Evolutionary conservation across 768 basidiomycete species (phyloP).

Genomic region (Nidularia pulvinata): DNA sequence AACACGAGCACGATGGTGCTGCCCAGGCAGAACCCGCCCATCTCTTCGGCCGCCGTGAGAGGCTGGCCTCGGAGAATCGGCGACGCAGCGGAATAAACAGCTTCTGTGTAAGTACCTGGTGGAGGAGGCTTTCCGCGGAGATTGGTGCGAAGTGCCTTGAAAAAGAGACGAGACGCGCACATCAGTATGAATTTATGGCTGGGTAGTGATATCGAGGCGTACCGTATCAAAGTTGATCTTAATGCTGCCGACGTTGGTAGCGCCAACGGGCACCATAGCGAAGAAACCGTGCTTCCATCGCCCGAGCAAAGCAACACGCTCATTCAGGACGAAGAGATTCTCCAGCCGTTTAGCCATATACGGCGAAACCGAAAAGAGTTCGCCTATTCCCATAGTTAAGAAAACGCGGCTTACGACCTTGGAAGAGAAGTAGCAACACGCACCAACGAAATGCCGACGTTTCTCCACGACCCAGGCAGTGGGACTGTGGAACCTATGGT

Average conservation of each 20-base stretch:
- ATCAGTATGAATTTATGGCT: too few species aligned
- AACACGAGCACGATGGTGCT: conserved; percentile 97
- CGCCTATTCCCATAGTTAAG: conserved; percentile 48
- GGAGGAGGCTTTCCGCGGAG: conserved; percentile 71
- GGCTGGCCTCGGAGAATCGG: conserved; percentile 87
- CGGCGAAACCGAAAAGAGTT: conserved; percentile 95
- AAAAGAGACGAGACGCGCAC: not conserved
- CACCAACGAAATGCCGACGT: conserved; percentile 90
- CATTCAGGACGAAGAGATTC: conserved; percentile 97
- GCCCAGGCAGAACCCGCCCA: conserved; percentile 96
- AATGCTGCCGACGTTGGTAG: conserved; percentile 97
- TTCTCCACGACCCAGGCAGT: conserved; percentile 98
- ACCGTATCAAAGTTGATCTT: conserved; percentile 94
- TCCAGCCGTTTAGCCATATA: conserved; percentile 92
- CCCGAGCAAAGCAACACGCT: conserved; percentile 93
- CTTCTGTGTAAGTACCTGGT: conserved; percentile 89
- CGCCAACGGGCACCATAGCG: conserved; percentile 96
- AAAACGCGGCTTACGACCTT: not conserved
- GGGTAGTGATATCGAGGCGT: conserved; percentile 2
- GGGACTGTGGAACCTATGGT: conserved; percentile 97
- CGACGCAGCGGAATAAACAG: conserved; percentile 86
- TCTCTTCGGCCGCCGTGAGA: conserved; percentile 85
- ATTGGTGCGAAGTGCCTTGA: conserved; percentile 86
- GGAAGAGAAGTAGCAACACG: conserved; percentile 14
- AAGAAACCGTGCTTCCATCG: conserved; percentile 97